Evolutionary conservation across 768 basidiomycete genomes (phyloP).

Genomic region (Boletus vermiculosoides): DNA sequence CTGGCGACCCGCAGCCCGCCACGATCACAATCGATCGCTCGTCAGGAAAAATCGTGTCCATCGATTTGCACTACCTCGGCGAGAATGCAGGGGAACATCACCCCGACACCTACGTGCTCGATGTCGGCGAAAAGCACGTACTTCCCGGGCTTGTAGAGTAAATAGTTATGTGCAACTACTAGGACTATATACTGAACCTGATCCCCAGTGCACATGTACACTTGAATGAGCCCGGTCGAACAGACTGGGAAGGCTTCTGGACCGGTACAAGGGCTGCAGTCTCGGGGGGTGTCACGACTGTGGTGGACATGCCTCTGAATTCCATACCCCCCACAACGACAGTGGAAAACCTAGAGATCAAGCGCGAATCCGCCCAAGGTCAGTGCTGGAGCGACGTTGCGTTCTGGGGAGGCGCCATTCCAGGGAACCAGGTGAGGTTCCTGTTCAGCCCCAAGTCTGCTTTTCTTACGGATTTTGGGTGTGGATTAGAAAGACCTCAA

Average conservation of each 20-base stretch:
- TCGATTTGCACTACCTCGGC: slow-evolving; percentile 38
- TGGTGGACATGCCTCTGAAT: slow-evolving; percentile 98
- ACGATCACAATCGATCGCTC: slow-evolving; percentile 58
- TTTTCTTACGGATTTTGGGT: background rate
- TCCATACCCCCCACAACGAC: slow-evolving; percentile 96
- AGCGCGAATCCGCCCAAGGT: slow-evolving; percentile 66
- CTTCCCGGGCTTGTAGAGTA: slow-evolving; percentile 84
- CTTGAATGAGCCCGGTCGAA: slow-evolving; percentile 90
- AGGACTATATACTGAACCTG: background rate
- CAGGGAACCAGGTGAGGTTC: slow-evolving; percentile 72
- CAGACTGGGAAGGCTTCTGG: slow-evolving; percentile 92
- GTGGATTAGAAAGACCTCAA: slow-evolving; percentile 59
- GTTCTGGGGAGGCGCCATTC: slow-evolving; percentile 91
- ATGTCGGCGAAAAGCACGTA: slow-evolving; percentile 56
- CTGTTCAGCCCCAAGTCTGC: background rate
- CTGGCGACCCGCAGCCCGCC: slow-evolving; percentile 51
- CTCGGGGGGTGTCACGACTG: slow-evolving; percentile 91
- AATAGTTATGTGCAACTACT: background rate
- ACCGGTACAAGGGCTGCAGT: slow-evolving; percentile 90
- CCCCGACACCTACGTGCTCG: slow-evolving; percentile 42
- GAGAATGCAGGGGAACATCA: slow-evolving; percentile 28
- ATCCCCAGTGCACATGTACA: slow-evolving; percentile 78
- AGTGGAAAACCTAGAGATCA: slow-evolving; percentile 66
- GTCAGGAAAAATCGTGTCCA: slow-evolving; percentile 59
- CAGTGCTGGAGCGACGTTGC: slow-evolving; percentile 74